phyloP scores from a whole-genome alignment of 2,329 filamentous ascomycete genomes.

The Penicillium janthinellum region DNA sequence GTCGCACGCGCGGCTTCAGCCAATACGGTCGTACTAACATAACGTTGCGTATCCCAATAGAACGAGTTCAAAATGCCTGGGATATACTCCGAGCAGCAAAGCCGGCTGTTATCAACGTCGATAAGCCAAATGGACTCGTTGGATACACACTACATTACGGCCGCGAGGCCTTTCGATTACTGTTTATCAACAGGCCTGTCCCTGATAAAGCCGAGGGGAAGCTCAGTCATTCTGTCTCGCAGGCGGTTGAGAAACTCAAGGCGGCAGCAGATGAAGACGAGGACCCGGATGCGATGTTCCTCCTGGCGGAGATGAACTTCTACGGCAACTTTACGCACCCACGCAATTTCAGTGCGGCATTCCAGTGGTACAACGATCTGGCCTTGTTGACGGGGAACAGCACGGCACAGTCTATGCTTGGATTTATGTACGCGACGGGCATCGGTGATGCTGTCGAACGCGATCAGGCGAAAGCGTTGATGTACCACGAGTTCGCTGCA shows the following conservation, averaged over 20 bases:
- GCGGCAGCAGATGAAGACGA: conserved; percentile 57
- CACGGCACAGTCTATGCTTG: conserved; percentile 94
- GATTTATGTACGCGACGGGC: conserved; percentile 92
- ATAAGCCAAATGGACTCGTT: conserved; percentile 60
- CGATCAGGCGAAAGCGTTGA: conserved; percentile 86
- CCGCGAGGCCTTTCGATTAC: conserved; percentile 62
- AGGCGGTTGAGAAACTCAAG: conserved; percentile 62
- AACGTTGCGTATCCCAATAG: conserved; percentile 19
- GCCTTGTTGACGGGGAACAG: conserved; percentile 78
- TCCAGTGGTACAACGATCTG: conserved; percentile 77
- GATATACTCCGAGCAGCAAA: conserved; percentile 33
- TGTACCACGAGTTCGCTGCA: conserved; percentile 95
- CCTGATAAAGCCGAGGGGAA: conserved; percentile 46
- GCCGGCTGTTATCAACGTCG: conserved; percentile 25
- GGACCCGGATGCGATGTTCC: conserved; percentile 77
- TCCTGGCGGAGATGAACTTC: conserved; percentile 94
- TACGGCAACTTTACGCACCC: conserved; percentile 92
- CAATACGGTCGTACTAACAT: conserved; percentile 13
- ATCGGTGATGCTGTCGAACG: conserved; percentile 77
- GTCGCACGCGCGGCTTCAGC: conserved; percentile 9
- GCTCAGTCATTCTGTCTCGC: conserved; percentile 49
- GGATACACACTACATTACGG: conserved; percentile 62
- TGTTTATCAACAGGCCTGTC: conserved; percentile 66
- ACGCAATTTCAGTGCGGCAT: conserved; percentile 75
- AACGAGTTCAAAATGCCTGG: conserved; percentile 37